A percentile compares a stretch with the other conserved stretches of the same genome.
Conservation (phyloP, 202 grass and related monocot species). For the Schoenoplectus triqueter region DNA sequence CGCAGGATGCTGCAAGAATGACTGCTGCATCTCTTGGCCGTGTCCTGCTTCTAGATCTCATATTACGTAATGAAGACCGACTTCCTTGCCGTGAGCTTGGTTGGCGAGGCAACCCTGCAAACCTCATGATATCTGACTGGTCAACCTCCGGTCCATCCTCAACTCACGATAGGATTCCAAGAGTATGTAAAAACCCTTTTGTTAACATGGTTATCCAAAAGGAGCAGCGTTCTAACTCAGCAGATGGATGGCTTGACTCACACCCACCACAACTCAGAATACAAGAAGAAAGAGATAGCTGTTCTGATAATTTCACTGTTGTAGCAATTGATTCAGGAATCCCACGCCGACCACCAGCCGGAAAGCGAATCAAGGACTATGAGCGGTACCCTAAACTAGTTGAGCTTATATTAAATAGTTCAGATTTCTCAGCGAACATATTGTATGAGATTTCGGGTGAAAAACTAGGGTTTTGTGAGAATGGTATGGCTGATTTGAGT, state of each 20-base stretch:
- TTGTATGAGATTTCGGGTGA: conserved; percentile 80
- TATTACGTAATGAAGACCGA: conserved; percentile 84
- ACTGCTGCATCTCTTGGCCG: conserved; percentile 75
- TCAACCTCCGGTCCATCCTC: conserved; percentile 29
- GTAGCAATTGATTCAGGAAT: conserved; percentile 90
- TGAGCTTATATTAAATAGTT: conserved; percentile 78
- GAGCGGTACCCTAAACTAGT: conserved; percentile 86
- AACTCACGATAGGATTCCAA: conserved; percentile 45
- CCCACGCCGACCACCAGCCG: conserved; percentile 73
- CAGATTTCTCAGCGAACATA: conserved; percentile 65
- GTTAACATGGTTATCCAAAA: conserved; percentile 44
- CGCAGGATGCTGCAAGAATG: conserved; percentile 50
- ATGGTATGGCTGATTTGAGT: conserved; percentile 41
- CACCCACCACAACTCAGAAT: conserved; percentile 38
- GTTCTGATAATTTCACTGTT: conserved; percentile 48
- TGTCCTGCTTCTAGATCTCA: conserved; percentile 85
- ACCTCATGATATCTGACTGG: conserved; percentile 73
- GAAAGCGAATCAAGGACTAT: conserved; percentile 83
- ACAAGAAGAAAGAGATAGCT: conserved; percentile 38
- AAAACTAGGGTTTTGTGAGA: conserved; percentile 68
- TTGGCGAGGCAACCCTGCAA: conserved; percentile 91
- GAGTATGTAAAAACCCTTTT: conserved; percentile 45
- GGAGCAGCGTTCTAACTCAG: conserved; percentile 58
- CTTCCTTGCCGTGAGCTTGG: conserved; percentile 87
- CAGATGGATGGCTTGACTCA: conserved; percentile 43